Conservation (phyloP, 352 stramenopile genomes). For the Pythium rhizo-oryzae region DNA sequence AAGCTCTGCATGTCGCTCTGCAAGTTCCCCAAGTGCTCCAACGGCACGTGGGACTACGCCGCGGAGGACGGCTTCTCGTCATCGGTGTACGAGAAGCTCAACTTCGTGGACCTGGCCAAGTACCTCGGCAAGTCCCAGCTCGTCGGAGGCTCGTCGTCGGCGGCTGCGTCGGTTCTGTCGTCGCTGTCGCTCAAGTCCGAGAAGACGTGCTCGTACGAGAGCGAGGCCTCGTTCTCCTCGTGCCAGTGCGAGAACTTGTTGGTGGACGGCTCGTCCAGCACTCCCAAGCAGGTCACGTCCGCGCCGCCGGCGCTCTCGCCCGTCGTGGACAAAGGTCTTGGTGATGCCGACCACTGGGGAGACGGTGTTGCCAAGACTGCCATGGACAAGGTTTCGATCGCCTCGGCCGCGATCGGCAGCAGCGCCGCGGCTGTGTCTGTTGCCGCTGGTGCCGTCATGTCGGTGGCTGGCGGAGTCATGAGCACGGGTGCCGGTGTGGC, state of each 20-base stretch:
- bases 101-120: conserved; percentile 66
- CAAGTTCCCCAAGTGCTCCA: conserved; percentile 71
- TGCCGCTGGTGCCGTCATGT: conserved; percentile 61
- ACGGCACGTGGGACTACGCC: conserved; percentile 79
- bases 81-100: conserved; percentile 64
- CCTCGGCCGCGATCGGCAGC: conserved; percentile 49
- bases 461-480: conserved; percentile 59
- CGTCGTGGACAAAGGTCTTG: conserved; percentile 56
- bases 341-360: conserved; percentile 65
- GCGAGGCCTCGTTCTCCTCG: conserved; percentile 51
- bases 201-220: conserved; percentile 58
- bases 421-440: conserved; percentile 68
- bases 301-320: conserved; percentile 22
- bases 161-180: conserved; percentile 34
- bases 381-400: conserved; percentile 76
- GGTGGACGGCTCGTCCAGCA: conserved; percentile 12
- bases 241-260: conserved; percentile 66
- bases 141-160: conserved; percentile 32
- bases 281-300: conserved; percentile 15
- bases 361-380: conserved; percentile 55
- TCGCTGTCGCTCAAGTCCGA: conserved; percentile 61
- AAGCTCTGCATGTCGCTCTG: conserved; percentile 82
- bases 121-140: conserved; percentile 41
- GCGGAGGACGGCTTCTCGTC: conserved; percentile 67
- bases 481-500: conserved; percentile 59